Percentiles rank a stretch among this genome's conserved stretches.
These are phyloP conservation scores for Colletotrichum musae DNA, from an alignment of 2,329 filamentous ascomycete genomes.

Conservation along the genomic window DNA sequence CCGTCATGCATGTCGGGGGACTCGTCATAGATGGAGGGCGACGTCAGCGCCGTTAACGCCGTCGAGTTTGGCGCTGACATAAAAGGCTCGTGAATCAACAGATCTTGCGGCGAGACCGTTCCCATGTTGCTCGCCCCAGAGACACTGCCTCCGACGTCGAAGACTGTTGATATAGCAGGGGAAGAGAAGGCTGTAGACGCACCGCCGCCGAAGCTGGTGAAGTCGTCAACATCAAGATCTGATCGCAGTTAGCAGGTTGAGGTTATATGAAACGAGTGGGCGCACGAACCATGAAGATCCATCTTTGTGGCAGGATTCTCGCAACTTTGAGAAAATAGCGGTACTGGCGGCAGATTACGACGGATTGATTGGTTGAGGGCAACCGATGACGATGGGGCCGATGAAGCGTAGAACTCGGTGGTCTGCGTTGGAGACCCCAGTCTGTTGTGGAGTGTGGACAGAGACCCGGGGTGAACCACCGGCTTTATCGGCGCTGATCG, in stretches of 20 bases:
- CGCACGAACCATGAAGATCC: slow-evolving; percentile 68
- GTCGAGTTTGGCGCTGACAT: slow-evolving; percentile 86
- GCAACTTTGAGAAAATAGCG: slow-evolving; percentile 76
- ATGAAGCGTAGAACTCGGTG: slow-evolving; percentile 77
- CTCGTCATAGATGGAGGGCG: slow-evolving; percentile 83
- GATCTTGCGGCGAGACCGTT: slow-evolving; percentile 88
- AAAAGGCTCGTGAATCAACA: slow-evolving; percentile 78
- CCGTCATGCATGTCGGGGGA: slow-evolving; percentile 80
- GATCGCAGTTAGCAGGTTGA: background rate
- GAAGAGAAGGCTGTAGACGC: slow-evolving; percentile 67
- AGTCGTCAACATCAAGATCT: slow-evolving; percentile 68
- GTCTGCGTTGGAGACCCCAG: slow-evolving; percentile 62
- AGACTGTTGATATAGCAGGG: slow-evolving; percentile 64
- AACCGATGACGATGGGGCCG: slow-evolving; percentile 73
- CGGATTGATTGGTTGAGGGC: slow-evolving; percentile 69
- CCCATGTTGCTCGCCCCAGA: slow-evolving; percentile 69
- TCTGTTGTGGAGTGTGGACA: slow-evolving; percentile 70
- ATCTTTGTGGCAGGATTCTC: slow-evolving; percentile 63
- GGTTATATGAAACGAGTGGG: slow-evolving; percentile 35
- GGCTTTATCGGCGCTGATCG: slow-evolving; percentile 72
- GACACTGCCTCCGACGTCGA: slow-evolving; percentile 66
- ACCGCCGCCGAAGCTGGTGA: slow-evolving; percentile 69
- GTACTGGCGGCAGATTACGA: slow-evolving; percentile 75
- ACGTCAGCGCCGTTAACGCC: slow-evolving; percentile 87
- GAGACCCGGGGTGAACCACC: slow-evolving; percentile 67